Percentiles rank a stretch among this genome's conserved stretches.
These are phyloP conservation scores for Gracilaria gracilis DNA, from an alignment of 23 red algal genomes.

Conservation along the genomic window DNA sequence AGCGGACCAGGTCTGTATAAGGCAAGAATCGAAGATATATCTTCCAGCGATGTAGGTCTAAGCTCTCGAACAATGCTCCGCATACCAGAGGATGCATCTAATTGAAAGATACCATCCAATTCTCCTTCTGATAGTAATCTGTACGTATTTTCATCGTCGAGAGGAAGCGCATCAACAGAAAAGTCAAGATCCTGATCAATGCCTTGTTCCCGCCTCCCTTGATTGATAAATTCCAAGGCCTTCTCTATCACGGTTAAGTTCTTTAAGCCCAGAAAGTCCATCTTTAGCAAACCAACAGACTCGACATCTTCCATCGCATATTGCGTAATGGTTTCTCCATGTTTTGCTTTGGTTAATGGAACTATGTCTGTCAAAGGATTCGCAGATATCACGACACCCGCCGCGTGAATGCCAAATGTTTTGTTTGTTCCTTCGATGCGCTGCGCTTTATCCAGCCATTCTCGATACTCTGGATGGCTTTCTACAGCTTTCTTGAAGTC, in stretches of 20 bases:
- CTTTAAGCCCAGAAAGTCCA: conserved; percentile 97
- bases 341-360: conserved; percentile 85
- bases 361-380: conserved; percentile 87
- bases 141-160: conserved; percentile 89
- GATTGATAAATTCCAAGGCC: conserved; percentile 68
- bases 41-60: conserved; percentile 80
- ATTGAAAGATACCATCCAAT: conserved; percentile 94
- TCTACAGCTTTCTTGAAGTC: conserved; percentile 69
- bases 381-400: conserved; percentile 92
- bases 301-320: conserved; percentile 99
- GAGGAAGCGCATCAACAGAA: conserved; percentile 65
- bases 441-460: conserved; percentile 83
- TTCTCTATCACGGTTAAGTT: conserved; percentile 90
- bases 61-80: conserved; percentile 91
- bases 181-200: conserved; percentile 71
- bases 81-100: conserved; percentile 96
- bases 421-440: conserved; percentile 94
- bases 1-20: conserved; percentile 97
- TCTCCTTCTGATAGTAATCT: conserved; percentile 77
- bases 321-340: conserved; percentile 95
- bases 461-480: conserved; percentile 30
- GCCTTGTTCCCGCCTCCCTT: conserved; percentile 27
- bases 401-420: conserved; percentile 95
- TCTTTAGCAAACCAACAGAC: conserved; percentile 92
- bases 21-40: conserved; percentile 94